Conservation (phyloP, 148 eudicot genomes). For the Fallopia convolvulus region DNA sequence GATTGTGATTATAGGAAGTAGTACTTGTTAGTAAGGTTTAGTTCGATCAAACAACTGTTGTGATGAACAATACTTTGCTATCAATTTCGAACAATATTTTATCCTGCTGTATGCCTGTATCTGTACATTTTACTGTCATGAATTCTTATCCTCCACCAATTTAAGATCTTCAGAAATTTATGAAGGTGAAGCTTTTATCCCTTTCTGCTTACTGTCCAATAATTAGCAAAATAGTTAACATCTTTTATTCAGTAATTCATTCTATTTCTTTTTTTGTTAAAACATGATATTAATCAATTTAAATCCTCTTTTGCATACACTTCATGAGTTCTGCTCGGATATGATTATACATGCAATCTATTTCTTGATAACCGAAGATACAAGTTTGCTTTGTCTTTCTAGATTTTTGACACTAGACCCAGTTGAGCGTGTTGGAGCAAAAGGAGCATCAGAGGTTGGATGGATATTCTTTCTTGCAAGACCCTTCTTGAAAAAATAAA, state of each 20-base stretch:
- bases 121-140: not conserved
- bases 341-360: not conserved
- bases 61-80: not conserved
- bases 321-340: not conserved
- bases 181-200: no score
- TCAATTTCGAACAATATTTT: no score
- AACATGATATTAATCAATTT: not conserved
- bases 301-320: not conserved
- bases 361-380: not conserved
- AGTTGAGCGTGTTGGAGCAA: constrained; percentile 49
- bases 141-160: not conserved
- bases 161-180: no score
- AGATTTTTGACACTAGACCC: constrained; percentile 51
- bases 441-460: constrained; percentile 51
- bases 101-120: not conserved
- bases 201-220: not conserved
- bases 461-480: constrained; percentile 9
- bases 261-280: not conserved
- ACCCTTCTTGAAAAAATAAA: not conserved
- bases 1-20: not conserved
- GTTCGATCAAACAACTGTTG: not conserved
- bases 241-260: not conserved
- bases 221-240: no score
- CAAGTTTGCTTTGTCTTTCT: not conserved
- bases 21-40: not conserved